phyloP scores from a whole-genome alignment of 1,284 basidiomycete species.

The Trichosporon sp. region DNA sequence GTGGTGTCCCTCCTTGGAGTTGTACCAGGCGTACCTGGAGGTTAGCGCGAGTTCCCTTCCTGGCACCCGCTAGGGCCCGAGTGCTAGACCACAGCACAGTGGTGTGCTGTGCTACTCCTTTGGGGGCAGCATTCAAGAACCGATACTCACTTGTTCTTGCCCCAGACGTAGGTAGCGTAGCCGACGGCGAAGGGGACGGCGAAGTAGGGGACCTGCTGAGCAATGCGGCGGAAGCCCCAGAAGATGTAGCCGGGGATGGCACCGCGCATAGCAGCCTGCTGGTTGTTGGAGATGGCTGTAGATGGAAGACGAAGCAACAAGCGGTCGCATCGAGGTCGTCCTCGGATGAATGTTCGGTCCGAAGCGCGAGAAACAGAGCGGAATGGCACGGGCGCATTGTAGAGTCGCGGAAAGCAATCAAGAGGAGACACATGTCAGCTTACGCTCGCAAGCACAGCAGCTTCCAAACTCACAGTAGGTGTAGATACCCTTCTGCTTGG shows the following conservation, averaged over 20 bases:
- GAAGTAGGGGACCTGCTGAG: slow-evolving; percentile 72
- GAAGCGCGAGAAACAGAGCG: neutral
- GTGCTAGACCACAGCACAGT: no score
- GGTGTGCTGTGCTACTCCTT: no score
- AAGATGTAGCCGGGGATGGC: slow-evolving; percentile 71
- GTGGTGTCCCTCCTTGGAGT: slow-evolving; percentile 48
- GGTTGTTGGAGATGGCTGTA: slow-evolving; percentile 73
- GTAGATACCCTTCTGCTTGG: slow-evolving; percentile 70
- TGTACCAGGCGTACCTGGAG: slow-evolving; percentile 42
- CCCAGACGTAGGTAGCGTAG: slow-evolving; percentile 78
- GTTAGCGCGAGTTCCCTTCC: slow-evolving; percentile 8
- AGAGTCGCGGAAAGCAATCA: neutral
- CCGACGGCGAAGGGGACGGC: slow-evolving; percentile 68
- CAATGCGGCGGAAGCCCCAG: slow-evolving; percentile 76
- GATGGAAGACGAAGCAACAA: neutral
- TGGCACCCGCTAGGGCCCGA: no score
- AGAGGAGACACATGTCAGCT: slow-evolving; percentile 6
- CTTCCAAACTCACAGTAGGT: slow-evolving; percentile 67
- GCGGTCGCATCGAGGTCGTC: neutral
- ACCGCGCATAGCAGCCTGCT: slow-evolving; percentile 65
- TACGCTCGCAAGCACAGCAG: no score
- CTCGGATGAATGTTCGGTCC: neutral
- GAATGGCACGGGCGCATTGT: neutral
- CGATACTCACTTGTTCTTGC: slow-evolving; percentile 54
- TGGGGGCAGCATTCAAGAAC: no score